Base-by-base conservation (phyloP, 225 moss, liverwort and hornwort genomes). In the Straminergon stramineum region DNA sequence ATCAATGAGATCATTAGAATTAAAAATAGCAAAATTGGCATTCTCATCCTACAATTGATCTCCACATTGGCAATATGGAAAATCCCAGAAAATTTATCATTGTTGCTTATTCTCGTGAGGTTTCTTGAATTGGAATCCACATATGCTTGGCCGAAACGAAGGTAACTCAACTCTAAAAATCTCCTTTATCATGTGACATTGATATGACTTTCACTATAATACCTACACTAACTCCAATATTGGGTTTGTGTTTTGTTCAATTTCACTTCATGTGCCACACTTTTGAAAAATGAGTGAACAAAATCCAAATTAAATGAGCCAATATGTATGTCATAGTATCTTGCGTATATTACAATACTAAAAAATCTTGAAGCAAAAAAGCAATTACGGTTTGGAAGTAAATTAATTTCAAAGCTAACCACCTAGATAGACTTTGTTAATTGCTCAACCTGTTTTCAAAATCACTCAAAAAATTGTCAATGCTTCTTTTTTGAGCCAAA, bases 111-210 rank as follows among this genome's bases (percentile, higher is more conserved):
- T 20, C 0, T 31, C 0, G 1, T 11, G 20, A 12, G 13, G 19
- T 31, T 51, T 51, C 1, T 30, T 0, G 1, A 31, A 32, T 32
- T 12, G 3, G 20, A 51, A 75, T 75, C 32, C 5, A 52, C 2
- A 0, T 0, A 32, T 32, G 31, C 13, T 32, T 75, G 20, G 4
- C 4, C 17, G 17, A 74, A 45, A 30, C 4, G 6, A 6, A 45
- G 0, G 17, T 0, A 28, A 2, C 4, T 48, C 1, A 48, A 0
- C 48, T 31, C 11, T 18, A 7, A 19, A 51, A 31, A 18, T 6
- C 1, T 10, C 58, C 31, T 75, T 48, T 18, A 7, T 20, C 20
- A 75, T 52, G 20, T 31, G 8, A 52, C 12, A 52, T 52, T 21
- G 34, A 52, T 52, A 52, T 52, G 21, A 76, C 21, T 32, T 76